Evolutionary conservation across 192 early-diverging fungal species (phyloP).

Genomic region (Entophlyctis helioformis): DNA sequence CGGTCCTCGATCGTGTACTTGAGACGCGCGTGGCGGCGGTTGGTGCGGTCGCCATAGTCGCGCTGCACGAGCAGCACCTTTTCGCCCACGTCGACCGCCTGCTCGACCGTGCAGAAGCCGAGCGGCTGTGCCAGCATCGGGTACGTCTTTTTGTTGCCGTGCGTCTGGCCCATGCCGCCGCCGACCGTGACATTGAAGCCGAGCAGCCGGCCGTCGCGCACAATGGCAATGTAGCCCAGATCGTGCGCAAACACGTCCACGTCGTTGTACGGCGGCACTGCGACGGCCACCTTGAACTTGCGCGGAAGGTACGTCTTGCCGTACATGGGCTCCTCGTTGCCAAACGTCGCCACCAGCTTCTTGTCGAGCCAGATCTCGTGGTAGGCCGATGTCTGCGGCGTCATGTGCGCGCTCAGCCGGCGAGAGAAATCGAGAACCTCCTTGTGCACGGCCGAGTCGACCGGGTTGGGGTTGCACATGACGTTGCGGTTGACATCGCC

Average conservation of each 20-base stretch:
- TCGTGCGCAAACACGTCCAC: slow-evolving; percentile 95
- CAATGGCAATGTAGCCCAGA: slow-evolving; percentile 84
- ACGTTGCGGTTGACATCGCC: slow-evolving; percentile 98
- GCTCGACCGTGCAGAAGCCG: slow-evolving; percentile 67
- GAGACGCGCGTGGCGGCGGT: slow-evolving; percentile 95
- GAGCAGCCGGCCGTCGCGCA: slow-evolving; percentile 61
- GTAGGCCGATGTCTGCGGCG: slow-evolving; percentile 81
- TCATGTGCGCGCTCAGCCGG: slow-evolving; percentile 62
- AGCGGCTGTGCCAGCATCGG: slow-evolving; percentile 69
- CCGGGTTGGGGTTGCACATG: slow-evolving; percentile 82
- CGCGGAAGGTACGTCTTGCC: slow-evolving; percentile 86
- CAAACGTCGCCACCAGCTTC: slow-evolving; percentile 67
- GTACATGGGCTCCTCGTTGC: slow-evolving; percentile 86
- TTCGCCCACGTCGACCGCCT: slow-evolving; percentile 72
- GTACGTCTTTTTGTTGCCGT: slow-evolving; percentile 96
- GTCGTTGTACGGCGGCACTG: slow-evolving; percentile 92
- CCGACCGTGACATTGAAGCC: slow-evolving; percentile 93
- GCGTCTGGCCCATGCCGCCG: slow-evolving; percentile 97
- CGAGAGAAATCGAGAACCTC: slow-evolving; percentile 63
- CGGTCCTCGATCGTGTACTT: slow-evolving; percentile 98
- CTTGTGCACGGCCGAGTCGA: slow-evolving; percentile 63
- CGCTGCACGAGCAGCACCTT: slow-evolving; percentile 88
- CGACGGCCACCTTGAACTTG: slow-evolving; percentile 95
- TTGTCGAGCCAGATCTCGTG: slow-evolving; percentile 97
- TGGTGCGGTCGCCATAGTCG: slow-evolving; percentile 89